These are phyloP conservation scores for Phaseolus coccineus DNA, from an alignment of 331 rosid species.

Conservation along the genomic window DNA sequence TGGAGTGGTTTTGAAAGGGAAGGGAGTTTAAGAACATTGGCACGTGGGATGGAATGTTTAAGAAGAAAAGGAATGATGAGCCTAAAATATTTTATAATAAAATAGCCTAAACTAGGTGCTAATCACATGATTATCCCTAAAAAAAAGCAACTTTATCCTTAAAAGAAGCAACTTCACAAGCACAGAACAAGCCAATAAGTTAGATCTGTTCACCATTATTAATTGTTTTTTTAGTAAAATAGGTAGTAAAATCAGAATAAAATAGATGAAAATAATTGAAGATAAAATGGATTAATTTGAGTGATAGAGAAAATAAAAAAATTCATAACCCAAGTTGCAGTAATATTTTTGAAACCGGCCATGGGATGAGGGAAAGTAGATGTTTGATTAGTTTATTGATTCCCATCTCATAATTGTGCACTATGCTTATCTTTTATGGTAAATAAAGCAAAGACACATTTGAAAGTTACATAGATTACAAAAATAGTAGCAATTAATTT, in stretches of 20 bases:
- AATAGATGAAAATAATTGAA: too few species aligned
- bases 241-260: too few species aligned
- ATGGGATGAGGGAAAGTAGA: not conserved
- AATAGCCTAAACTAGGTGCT: not conserved
- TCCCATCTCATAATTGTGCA: not conserved
- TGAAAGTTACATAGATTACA: not conserved
- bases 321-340: not conserved
- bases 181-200: not conserved
- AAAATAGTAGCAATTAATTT: not conserved
- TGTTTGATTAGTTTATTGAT: not conserved
- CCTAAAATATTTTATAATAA: not conserved
- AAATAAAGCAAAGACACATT: not conserved
- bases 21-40: not conserved
- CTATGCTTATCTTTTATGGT: not conserved
- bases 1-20: not conserved
- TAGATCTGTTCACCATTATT: not conserved
- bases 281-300: too few species aligned
- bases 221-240: too few species aligned
- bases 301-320: too few species aligned
- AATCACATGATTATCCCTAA: not conserved
- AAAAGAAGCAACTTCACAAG: not conserved
- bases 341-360: not conserved
- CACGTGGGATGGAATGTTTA: not conserved
- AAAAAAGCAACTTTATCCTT: not conserved
- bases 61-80: not conserved